Evolutionary conservation across 1,284 basidiomycete genomes (phyloP).

Genomic region (Ustilago lituana): DNA sequence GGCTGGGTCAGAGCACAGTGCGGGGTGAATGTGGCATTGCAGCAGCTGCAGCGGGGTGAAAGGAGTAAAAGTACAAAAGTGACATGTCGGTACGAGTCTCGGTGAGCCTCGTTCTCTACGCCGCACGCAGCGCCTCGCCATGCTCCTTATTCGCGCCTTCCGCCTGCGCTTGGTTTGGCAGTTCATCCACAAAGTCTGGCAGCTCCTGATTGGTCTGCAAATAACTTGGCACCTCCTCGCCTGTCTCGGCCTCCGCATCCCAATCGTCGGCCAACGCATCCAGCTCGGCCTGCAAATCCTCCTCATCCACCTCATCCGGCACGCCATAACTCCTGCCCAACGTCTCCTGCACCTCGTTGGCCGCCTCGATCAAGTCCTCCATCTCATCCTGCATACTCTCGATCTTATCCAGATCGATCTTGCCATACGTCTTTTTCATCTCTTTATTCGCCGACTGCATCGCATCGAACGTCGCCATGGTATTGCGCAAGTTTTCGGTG

Average conservation of each 20-base stretch:
- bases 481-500: constrained; percentile 96
- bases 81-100: too few species aligned
- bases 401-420: constrained; percentile 97
- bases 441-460: constrained; percentile 99
- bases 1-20: too few species aligned
- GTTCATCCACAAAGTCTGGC: constrained; percentile 63
- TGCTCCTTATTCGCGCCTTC: constrained; percentile 17
- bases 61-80: background rate
- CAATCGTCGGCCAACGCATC: constrained; percentile 77
- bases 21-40: too few species aligned
- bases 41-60: too few species aligned
- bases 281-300: constrained; percentile 89
- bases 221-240: constrained; percentile 53
- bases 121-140: constrained; percentile 38
- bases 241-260: constrained; percentile 14
- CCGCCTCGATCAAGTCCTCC: constrained; percentile 96
- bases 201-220: constrained; percentile 48
- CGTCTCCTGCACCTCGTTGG: constrained; percentile 96
- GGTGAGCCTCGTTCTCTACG: constrained; percentile 11
- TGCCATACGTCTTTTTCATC: constrained; percentile 95
- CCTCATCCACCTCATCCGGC: constrained; percentile 97
- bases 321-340: constrained; percentile 93
- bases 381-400: constrained; percentile 79
- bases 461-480: constrained; percentile 99
- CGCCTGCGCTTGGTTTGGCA: constrained; percentile 24